Evolutionary conservation across 768 basidiomycete genomes (phyloP).

Genomic region (Lenzites betulinus): DNA sequence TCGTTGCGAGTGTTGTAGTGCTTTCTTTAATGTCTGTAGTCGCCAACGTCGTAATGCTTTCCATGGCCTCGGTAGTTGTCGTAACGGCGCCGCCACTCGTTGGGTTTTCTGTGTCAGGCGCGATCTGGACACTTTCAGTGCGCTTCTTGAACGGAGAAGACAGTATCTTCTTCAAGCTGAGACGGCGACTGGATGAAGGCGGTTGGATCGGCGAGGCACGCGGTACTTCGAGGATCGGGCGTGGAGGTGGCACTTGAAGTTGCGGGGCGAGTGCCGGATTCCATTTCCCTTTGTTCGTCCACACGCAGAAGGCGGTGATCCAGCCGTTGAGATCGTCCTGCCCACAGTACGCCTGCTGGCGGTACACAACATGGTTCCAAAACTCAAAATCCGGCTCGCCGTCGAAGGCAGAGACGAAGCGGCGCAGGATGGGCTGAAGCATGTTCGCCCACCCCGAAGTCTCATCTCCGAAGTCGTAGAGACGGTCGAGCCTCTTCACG

Average conservation of each 20-base stretch:
- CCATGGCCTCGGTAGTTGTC: no score
- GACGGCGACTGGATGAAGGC: no score
- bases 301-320: conserved; percentile 23
- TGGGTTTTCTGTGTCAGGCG: no score
- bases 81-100: no score
- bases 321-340: conserved; percentile 16
- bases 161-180: no score
- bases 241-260: neutral
- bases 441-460: conserved; percentile 29
- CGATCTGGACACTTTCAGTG: no score
- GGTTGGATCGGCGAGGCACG: no score
- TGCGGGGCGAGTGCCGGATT: neutral
- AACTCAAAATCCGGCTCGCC: conserved; percentile 18
- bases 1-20: no score
- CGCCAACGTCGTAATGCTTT: no score
- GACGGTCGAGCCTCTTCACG: conserved; percentile 22
- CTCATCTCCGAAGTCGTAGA: conserved; percentile 27
- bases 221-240: neutral
- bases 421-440: conserved; percentile 30
- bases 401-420: conserved; percentile 34
- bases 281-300: conserved; percentile 13
- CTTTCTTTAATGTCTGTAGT: no score
- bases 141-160: no score
- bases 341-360: neutral
- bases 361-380: conserved; percentile 16